Conservation (phyloP, 495 filamentous ascomycete species). For the Penicillium atrosanguineum region DNA sequence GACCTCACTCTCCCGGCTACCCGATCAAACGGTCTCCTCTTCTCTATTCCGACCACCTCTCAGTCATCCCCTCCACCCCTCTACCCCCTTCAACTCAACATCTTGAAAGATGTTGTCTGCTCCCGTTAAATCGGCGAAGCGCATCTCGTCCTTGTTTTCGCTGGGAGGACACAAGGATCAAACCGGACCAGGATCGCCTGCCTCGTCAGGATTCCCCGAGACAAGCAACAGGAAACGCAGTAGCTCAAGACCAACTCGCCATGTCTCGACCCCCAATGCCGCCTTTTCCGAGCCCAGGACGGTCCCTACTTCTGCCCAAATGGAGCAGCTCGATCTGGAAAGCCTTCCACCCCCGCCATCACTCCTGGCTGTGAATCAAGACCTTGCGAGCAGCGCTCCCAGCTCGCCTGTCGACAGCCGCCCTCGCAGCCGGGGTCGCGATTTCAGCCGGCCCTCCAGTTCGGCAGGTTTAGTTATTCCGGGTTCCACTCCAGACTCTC, state of each 20-base stretch:
- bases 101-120: conserved; percentile 42
- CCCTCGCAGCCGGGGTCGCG: conserved; percentile 42
- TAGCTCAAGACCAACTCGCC: conserved; percentile 36
- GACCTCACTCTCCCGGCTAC: conserved; percentile 6
- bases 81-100: conserved; percentile 8
- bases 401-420: conserved; percentile 33
- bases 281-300: conserved; percentile 30
- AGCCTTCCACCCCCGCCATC: conserved; percentile 43
- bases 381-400: conserved; percentile 35
- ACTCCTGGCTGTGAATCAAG: conserved; percentile 41
- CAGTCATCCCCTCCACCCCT: conserved; percentile 6
- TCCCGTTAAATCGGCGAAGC: conserved; percentile 50
- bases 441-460: conserved; percentile 37
- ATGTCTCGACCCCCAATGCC: conserved; percentile 36
- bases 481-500: conserved; percentile 35
- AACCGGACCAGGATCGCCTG: conserved; percentile 16
- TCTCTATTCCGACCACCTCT: conserved; percentile 3
- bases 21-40: not conserved
- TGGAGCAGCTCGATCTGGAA: conserved; percentile 34
- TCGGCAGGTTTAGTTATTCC: conserved; percentile 39
- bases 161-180: conserved; percentile 40
- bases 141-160: conserved; percentile 49
- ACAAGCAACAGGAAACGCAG: conserved; percentile 30
- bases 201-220: conserved; percentile 12
- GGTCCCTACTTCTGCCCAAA: conserved; percentile 21